phyloP scores from a whole-genome alignment of 768 basidiomycete genomes.

The Tricholoma matsutake region DNA sequence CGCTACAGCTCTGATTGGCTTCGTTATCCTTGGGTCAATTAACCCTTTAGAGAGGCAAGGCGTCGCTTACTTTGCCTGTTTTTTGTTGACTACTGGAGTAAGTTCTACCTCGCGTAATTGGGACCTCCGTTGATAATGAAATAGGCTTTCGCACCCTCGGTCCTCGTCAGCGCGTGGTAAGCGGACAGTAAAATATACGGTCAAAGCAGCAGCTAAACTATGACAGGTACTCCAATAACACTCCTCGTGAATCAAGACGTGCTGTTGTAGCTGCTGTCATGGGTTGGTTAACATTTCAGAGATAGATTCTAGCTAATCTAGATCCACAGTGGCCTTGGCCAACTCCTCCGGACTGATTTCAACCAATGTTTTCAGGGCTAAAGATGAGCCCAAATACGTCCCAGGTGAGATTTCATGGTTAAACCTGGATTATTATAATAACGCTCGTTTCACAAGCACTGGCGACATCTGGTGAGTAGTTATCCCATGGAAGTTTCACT shows the following conservation, averaged over 20 bases:
- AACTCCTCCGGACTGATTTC: conserved; percentile 49
- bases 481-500: neutral
- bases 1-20: conserved; percentile 36
- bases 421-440: neutral
- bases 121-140: neutral
- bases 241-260: conserved; percentile 44
- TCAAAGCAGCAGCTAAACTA: neutral
- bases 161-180: conserved; percentile 42
- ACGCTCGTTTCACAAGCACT: conserved; percentile 27
- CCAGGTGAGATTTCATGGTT: conserved; percentile 28
- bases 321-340: conserved; percentile 39
- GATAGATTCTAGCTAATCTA: neutral
- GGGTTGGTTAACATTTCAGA: conserved; percentile 27
- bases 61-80: conserved; percentile 54
- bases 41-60: conserved; percentile 36
- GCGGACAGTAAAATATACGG: neutral
- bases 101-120: conserved; percentile 9
- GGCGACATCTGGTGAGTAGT: conserved; percentile 38
- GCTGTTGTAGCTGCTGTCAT: conserved; percentile 51
- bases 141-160: conserved; percentile 47
- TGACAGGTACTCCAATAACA: conserved; percentile 45
- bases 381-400: conserved; percentile 49
- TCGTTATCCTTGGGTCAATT: conserved; percentile 45
- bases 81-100: conserved; percentile 49
- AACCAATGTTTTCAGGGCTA: conserved; percentile 48